Base-by-base conservation (phyloP, 352 stramenopile genomes). In the Phytophthora vignae region DNA sequence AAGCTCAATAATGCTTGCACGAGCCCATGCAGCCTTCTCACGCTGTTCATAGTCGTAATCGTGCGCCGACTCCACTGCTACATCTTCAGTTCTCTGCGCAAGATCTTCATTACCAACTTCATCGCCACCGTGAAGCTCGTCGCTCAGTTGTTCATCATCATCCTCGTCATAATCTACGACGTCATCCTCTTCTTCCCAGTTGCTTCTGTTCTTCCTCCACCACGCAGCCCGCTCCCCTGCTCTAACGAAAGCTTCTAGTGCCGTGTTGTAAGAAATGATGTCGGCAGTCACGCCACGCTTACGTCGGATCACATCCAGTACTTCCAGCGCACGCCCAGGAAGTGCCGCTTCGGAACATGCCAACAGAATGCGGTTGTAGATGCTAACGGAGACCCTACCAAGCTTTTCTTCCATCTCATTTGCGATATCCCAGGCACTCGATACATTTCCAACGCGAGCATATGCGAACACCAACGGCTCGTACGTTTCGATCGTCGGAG, bases 341-440 rank as follows among this genome's bases (percentile, higher is more conserved):
- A 71, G 62, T n/a, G 56, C 75, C 31, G 75, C 72, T 14, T 85
- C 74, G 0, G 76, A 79, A 53, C 87, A 92, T 12, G 87, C 85
- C 42, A 90, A 65, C 15, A 93, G 57, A 29, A 92, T 71, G 4
- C 80, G 78, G 27, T 92, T 91, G 52, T 83, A 91, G 17, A 84
- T 80, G n/a, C 69, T 60, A 0, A 85, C 25, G 0, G 81, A 82
- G 1, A 82, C 62, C 22, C 56, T 68, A 0, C 84, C 83, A 9
- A 88, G 74, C 17, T 84, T 78, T 2, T 74, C 53, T 46, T 90
- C 62, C 81, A 92, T 86, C 46, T 74, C 59, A 15, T 79, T 62
- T 1, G 63, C 69, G 12, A 90, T 74, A 1, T 77, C 53, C 71
- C 78, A 78, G 2, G 85, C 79, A 33, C 77, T 64, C 0, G 58